A percentile compares a stretch with the other conserved stretches of the same genome.
phyloP scores from a whole-genome alignment of 768 basidiomycete genomes.

The Tulasnella sp. region DNA sequence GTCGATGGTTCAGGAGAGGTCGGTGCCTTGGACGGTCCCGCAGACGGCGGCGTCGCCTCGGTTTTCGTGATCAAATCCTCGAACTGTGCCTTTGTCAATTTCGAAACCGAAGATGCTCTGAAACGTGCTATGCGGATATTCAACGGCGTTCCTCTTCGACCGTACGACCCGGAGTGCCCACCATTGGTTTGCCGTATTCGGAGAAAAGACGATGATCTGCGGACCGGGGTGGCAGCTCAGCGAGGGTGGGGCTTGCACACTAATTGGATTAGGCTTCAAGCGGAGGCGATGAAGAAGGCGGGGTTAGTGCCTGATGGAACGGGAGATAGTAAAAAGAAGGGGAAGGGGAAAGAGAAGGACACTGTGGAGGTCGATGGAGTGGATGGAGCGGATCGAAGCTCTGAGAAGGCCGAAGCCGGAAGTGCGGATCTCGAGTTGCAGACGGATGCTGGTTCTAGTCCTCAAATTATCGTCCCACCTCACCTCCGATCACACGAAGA shows the following conservation, averaged over 20 bases:
- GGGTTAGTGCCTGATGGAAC: background rate
- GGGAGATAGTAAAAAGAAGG: conserved; percentile 8
- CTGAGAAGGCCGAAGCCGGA: background rate
- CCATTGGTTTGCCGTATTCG: conserved; percentile 77
- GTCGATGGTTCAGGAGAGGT: background rate
- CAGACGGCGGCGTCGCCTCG: conserved; percentile 58
- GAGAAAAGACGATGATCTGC: conserved; percentile 72
- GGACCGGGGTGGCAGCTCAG: conserved; percentile 87
- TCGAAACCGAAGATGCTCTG: conserved; percentile 53
- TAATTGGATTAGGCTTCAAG: conserved; percentile 60
- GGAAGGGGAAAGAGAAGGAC: conserved; percentile 21
- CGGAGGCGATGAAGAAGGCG: conserved; percentile 37
- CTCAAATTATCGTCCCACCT: conserved; percentile 6
- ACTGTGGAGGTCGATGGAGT: conserved; percentile 25
- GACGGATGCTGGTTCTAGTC: background rate
- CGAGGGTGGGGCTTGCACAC: conserved; percentile 77
- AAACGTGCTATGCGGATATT: conserved; percentile 60
- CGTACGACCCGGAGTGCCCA: conserved; percentile 63
- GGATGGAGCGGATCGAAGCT: background rate
- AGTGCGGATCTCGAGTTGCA: background rate
- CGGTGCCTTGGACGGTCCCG: background rate
- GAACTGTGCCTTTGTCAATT: conserved; percentile 91
- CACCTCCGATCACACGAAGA: conserved; percentile 15
- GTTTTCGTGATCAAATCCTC: conserved; percentile 94
- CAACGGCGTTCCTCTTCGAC: conserved; percentile 62